Conservation (phyloP, 306 rosid species). For the Vachellia collinsii region DNA sequence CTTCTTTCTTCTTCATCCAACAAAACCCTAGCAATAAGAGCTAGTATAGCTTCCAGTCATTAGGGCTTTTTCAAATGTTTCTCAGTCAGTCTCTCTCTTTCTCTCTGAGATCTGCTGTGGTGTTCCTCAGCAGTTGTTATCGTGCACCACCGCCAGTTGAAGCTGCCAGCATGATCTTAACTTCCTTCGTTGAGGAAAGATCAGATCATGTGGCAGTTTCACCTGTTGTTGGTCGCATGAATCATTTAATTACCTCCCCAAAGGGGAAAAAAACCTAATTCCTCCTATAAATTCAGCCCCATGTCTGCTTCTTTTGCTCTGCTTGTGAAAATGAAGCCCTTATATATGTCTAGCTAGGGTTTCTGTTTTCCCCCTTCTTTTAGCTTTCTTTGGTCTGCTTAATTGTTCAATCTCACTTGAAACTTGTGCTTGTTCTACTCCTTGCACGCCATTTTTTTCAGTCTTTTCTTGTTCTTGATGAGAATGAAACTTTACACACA, state of each 20-base stretch:
- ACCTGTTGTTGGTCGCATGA: conserved; percentile 77
- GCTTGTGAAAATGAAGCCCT: neutral
- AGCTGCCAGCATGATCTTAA: conserved; percentile 99
- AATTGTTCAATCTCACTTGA: conserved; percentile 21
- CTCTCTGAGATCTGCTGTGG: neutral
- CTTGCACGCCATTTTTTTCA: conserved; percentile 8
- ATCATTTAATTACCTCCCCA: neutral
- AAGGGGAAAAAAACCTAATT: conserved; percentile 8
- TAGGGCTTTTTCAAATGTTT: neutral
- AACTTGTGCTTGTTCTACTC: neutral
- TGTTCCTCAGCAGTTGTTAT: conserved; percentile 24
- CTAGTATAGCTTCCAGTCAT: neutral
- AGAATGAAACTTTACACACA: neutral
- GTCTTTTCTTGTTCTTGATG: neutral
- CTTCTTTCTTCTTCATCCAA: conserved; percentile 54
- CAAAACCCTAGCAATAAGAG: conserved; percentile 62
- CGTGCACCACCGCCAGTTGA: conserved; percentile 76
- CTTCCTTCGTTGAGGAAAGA: conserved; percentile 61
- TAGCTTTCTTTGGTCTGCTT: neutral
- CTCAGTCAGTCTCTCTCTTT: conserved; percentile 5
- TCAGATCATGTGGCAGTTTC: conserved; percentile 99
- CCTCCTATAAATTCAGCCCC: conserved; percentile 34
- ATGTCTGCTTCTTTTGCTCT: neutral
- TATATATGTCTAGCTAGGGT: neutral
- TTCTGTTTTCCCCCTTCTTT: neutral